Conservation (phyloP, 495 filamentous ascomycete species). For the Daldinia decipiens region DNA sequence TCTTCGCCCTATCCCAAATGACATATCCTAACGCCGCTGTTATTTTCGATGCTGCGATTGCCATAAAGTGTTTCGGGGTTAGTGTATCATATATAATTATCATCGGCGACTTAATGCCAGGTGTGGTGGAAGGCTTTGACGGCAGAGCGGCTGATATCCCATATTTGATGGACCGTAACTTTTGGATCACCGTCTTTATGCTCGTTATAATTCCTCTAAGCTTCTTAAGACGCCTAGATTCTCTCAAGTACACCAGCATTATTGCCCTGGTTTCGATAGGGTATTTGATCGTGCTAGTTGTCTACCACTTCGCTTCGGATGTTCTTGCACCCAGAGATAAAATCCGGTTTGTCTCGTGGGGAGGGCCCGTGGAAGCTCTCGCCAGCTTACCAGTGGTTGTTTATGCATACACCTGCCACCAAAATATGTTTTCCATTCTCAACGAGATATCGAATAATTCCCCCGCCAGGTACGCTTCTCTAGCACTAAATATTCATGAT, state of each 20-base stretch:
- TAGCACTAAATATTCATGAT: not conserved
- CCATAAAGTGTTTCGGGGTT: slow-evolving; percentile 98
- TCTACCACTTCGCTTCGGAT: slow-evolving; percentile 90
- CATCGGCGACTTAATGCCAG: slow-evolving; percentile 98
- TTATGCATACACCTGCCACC: slow-evolving; percentile 98
- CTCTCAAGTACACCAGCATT: slow-evolving; percentile 95
- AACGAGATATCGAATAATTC: slow-evolving; percentile 93
- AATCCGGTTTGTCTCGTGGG: slow-evolving; percentile 78
- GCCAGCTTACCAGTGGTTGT: slow-evolving; percentile 93
- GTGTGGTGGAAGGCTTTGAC: slow-evolving; percentile 79
- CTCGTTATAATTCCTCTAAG: slow-evolving; percentile 93
- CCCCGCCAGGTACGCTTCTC: slow-evolving; percentile 54
- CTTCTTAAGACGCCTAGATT: slow-evolving; percentile 89
- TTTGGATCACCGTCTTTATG: slow-evolving; percentile 99
- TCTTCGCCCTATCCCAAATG: slow-evolving; percentile 93
- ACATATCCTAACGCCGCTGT: slow-evolving; percentile 97
- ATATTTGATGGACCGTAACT: slow-evolving; percentile 87
- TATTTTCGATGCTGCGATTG: slow-evolving; percentile 94
- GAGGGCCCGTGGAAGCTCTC: slow-evolving; percentile 78
- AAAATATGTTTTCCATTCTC: slow-evolving; percentile 99
- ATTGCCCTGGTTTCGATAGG: slow-evolving; percentile 92
- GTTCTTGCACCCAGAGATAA: slow-evolving; percentile 74
- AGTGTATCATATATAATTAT: slow-evolving; percentile 98
- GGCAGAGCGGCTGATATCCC: slow-evolving; percentile 64
- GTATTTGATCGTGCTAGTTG: slow-evolving; percentile 89